phyloP scores from a whole-genome alignment of 306 rosid species.

The Cucumis sativus region DNA sequence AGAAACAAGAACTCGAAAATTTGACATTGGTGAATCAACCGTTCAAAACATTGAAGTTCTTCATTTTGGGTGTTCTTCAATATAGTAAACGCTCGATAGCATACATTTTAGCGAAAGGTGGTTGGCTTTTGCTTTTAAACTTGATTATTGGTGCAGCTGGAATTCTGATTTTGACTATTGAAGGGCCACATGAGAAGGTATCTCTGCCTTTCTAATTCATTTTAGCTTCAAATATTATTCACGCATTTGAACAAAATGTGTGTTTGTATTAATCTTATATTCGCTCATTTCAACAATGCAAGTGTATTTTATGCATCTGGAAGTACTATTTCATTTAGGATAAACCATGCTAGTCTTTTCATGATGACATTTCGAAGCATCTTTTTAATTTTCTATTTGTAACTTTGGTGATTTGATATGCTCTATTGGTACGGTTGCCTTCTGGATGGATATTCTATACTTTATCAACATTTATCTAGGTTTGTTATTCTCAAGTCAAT shows the following conservation, averaged over 20 bases:
- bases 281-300: not conserved
- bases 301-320: not conserved
- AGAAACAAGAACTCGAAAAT: constrained; percentile 59
- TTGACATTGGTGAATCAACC: constrained; percentile 74
- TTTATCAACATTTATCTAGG: not conserved
- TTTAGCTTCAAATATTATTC: constrained; percentile 12
- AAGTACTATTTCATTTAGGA: not conserved
- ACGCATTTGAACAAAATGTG: not conserved
- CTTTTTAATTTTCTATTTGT: not conserved
- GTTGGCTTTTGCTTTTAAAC: constrained; percentile 78
- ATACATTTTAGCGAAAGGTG: constrained; percentile 65
- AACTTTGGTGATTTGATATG: not conserved
- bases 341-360: not conserved
- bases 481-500: not conserved
- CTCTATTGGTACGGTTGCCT: not conserved
- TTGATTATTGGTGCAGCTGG: constrained; percentile 33
- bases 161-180: constrained; percentile 49
- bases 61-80: constrained; percentile 53
- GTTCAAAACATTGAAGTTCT: constrained; percentile 67
- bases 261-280: not conserved
- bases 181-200: constrained; percentile 77
- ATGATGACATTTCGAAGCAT: not conserved
- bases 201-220: not conserved
- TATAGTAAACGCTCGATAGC: constrained; percentile 36
- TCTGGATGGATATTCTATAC: not conserved